A percentile compares a stretch with the other conserved stretches of the same genome.
These are phyloP conservation scores for Whalleya microplaca DNA, from an alignment of 2,329 filamentous ascomycete species.

Conservation along the genomic window DNA sequence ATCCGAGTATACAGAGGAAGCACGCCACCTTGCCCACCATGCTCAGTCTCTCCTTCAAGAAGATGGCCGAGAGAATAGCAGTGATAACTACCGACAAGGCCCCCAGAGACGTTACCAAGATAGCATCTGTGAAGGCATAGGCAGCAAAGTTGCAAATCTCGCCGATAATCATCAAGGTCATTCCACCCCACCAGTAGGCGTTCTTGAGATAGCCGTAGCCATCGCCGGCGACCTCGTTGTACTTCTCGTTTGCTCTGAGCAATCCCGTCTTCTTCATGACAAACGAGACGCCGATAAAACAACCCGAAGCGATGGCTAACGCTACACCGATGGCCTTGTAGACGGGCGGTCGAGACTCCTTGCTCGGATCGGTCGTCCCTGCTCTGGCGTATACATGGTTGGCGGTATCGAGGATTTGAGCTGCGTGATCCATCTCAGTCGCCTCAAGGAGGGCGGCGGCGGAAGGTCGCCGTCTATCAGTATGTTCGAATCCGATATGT, in stretches of 20 bases:
- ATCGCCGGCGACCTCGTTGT: conserved; percentile 93
- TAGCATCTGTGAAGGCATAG: conserved; percentile 95
- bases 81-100: conserved; percentile 92
- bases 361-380: conserved; percentile 38
- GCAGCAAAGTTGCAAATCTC: conserved; percentile 98
- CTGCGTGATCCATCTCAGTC: conserved; percentile 42
- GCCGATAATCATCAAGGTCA: conserved; percentile 95
- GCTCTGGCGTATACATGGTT: conserved; percentile 47
- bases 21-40: conserved; percentile 96
- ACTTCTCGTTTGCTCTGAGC: conserved; percentile 91
- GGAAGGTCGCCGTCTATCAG: conserved; percentile 18
- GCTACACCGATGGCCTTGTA: conserved; percentile 89
- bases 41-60: conserved; percentile 92
- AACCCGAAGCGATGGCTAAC: conserved; percentile 82
- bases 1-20: conserved; percentile 92
- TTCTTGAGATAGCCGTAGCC: conserved; percentile 98
- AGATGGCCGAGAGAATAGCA: conserved; percentile 88
- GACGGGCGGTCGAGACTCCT: conserved; percentile 47
- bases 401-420: conserved; percentile 39
- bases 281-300: conserved; percentile 94
- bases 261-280: conserved; percentile 94
- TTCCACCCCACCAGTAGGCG: conserved; percentile 90
- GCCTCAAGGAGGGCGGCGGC: conserved; percentile 24
- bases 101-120: conserved; percentile 89
- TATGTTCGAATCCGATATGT: conserved; percentile 2